Evolutionary conservation across 257 asterid species (phyloP).

Genomic region (Agastache rugosa): DNA sequence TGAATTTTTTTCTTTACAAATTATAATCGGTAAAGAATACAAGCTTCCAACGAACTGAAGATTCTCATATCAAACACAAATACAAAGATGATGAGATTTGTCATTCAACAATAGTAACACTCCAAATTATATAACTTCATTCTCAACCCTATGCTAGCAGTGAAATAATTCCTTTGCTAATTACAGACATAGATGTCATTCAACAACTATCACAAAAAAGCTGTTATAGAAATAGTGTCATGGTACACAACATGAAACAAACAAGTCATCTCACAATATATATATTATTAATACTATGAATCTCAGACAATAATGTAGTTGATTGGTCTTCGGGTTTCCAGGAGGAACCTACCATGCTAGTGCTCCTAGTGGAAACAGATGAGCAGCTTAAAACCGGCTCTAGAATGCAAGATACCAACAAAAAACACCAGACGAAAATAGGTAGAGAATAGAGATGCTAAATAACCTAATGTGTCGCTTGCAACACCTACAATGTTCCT

Average conservation of each 20-base stretch:
- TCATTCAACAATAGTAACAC: constrained; percentile 5
- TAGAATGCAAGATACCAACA: constrained; percentile 41
- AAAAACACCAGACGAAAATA: constrained; percentile 37
- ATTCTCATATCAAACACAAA: constrained; percentile 1
- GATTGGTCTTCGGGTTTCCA: not conserved
- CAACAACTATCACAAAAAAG: not conserved
- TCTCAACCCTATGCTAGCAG: not conserved
- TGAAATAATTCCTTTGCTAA: not conserved
- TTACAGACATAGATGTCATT: constrained; percentile 5
- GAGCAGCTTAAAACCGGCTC: constrained; percentile 33
- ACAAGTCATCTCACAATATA: not conserved
- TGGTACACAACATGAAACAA: not conserved
- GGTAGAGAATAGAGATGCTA: constrained; percentile 30
- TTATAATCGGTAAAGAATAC: constrained; percentile 5
- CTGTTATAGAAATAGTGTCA: constrained; percentile 2
- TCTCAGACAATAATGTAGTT: not conserved
- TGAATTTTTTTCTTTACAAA: not conserved
- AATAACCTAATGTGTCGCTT: constrained; percentile 38
- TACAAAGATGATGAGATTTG: not conserved
- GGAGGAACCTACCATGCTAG: constrained; percentile 40
- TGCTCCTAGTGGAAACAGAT: constrained; percentile 39
- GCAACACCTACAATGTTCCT: constrained; percentile 36
- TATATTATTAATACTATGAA: too few relatives aligned
- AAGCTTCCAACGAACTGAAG: not conserved
- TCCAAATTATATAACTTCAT: not conserved